Evolutionary conservation across 768 basidiomycete species (phyloP).

Genomic region (Suillus subluteus): DNA sequence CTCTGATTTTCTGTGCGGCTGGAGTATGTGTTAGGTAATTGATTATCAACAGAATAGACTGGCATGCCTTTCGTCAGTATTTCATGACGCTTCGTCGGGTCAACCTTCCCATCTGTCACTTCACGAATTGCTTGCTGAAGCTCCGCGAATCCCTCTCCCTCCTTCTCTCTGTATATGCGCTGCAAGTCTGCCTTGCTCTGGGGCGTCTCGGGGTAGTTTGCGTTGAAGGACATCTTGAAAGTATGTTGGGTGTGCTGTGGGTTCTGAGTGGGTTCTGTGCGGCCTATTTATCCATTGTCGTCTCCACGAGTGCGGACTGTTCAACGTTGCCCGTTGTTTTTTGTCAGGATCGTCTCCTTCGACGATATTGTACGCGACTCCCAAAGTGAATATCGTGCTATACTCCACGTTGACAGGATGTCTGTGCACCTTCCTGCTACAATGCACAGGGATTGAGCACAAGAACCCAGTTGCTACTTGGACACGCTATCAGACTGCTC

Average conservation of each 20-base stretch:
- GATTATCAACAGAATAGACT: neutral
- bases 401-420: neutral
- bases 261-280: neutral
- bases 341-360: neutral
- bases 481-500: neutral
- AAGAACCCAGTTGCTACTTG: neutral
- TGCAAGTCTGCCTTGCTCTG: neutral
- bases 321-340: neutral
- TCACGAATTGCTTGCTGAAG: slow-evolving; percentile 12
- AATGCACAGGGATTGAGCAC: neutral
- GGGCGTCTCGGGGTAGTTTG: neutral
- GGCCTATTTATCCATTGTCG: slow-evolving; percentile 1
- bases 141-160: neutral
- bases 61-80: slow-evolving; percentile 23
- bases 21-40: neutral
- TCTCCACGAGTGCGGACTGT: neutral
- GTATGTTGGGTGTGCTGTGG: neutral
- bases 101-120: slow-evolving; percentile 15
- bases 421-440: neutral
- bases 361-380: no score
- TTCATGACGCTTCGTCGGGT: slow-evolving; percentile 23
- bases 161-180: slow-evolving; percentile 5
- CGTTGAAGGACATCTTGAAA: neutral
- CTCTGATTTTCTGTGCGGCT: slow-evolving; percentile 4
- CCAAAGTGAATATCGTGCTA: neutral